phyloP scores from a whole-genome alignment of 257 asterid genomes.

The Gentiana dahurica region DNA sequence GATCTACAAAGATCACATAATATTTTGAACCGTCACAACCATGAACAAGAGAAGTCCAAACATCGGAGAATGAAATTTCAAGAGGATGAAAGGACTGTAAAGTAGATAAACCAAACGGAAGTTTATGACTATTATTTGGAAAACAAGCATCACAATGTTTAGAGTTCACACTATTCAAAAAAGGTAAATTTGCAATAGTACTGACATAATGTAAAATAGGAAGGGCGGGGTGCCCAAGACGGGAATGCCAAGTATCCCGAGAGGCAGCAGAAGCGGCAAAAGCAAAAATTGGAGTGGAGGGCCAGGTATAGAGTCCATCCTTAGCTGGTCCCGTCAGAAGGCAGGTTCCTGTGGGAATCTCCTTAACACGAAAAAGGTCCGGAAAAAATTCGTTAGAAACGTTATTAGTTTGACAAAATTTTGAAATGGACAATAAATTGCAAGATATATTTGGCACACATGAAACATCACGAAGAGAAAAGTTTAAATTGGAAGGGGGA shows the following conservation, averaged over 20 bases:
- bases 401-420: no score
- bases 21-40: not conserved
- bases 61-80: not conserved
- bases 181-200: no score
- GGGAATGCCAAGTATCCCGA: no score
- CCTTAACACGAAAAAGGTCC: not conserved
- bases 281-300: not conserved
- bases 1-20: conserved; percentile 2
- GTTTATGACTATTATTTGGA: no score
- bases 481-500: not conserved
- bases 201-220: no score
- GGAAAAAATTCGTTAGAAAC: not conserved
- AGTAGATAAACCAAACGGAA: no score
- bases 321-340: not conserved
- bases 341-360: not conserved
- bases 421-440: not conserved
- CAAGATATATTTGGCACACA: conserved; percentile 1
- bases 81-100: no score
- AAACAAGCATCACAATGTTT: no score
- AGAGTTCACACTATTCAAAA: no score
- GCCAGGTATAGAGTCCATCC: not conserved
- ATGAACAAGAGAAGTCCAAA: not conserved
- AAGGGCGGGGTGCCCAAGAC: no score
- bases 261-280: no score
- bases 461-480: not conserved